Base-by-base conservation (phyloP, 2,329 filamentous ascomycete species). In the Aspergillus tamarii region DNA sequence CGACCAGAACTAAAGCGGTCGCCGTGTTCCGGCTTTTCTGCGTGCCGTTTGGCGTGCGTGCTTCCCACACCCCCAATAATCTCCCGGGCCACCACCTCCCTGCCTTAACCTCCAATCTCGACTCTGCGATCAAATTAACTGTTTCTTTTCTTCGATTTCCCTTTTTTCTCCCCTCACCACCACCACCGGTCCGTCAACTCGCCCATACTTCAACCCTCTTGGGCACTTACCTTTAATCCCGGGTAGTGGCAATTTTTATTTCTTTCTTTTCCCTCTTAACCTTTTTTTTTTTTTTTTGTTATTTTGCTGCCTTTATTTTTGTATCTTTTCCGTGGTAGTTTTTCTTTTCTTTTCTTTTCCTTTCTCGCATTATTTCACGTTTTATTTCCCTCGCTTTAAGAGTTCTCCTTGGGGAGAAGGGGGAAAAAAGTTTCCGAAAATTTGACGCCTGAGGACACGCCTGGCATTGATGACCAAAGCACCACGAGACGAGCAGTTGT, bases 401-500 rank as follows among this genome's bases (percentile, higher is more conserved):
- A 28, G 58, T 66, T 62, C 56, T 58, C 56, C 63, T 59, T 61
- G 60, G 48, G 50, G 21, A 23, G 50, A 63, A 60, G 53, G 57
- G 41, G 28, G 48, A 55, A 61, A 63, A 43, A 57, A 62, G 23
- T 41, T 59, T 54, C 39, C 36, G 45, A 45, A 61, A 66, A 63
- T 59, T 63, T 62, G 28, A 64, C 59, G 43, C 64, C 57, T 48
- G 45, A 65, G 59, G 57, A 65, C 43, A 66, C 63, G 45, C 59
- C 59, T 52, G 59, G 61, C 54, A 66, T 67, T 66, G 61, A 69
- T 66, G 63, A 66, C 62, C 65, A 46, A 55, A 59, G 32, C 59
- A 62, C 67, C 67, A 70, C 67, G 64, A 71, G 64, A 63, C 62
- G 60, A 57, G 60, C 62, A 61, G 54, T 61, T 59, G 60, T 64